These are phyloP conservation scores for Colletotrichum sublineola DNA, from an alignment of 2,329 filamentous ascomycete genomes.

Conservation along the genomic window DNA sequence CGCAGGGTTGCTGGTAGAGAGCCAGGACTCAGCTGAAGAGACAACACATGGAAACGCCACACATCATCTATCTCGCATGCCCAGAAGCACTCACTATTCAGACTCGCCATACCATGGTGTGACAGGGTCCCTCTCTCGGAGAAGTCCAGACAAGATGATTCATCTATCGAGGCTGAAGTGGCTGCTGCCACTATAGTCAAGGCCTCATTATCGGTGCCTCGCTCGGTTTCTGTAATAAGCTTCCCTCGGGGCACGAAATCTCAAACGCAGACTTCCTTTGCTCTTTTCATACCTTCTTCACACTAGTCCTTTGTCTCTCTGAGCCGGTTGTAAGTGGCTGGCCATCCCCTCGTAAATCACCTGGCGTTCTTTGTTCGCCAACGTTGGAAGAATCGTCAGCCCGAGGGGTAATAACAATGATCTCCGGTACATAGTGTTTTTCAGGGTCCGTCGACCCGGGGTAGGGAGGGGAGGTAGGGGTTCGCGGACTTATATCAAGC, in stretches of 20 bases:
- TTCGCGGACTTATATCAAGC: constrained; percentile 27
- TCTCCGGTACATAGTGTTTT: background rate
- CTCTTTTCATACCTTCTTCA: background rate
- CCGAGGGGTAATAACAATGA: constrained; percentile 6
- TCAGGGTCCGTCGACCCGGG: background rate
- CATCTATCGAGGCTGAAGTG: constrained; percentile 6
- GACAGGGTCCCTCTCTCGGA: background rate
- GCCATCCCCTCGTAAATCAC: constrained; percentile 18
- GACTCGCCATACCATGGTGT: constrained; percentile 7
- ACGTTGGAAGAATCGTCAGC: constrained; percentile 1
- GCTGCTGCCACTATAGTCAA: constrained; percentile 12
- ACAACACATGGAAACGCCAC: constrained; percentile 15
- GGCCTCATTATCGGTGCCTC: background rate
- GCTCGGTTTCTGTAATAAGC: background rate
- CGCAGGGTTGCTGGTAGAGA: background rate
- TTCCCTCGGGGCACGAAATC: background rate
- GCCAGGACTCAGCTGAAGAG: constrained; percentile 17
- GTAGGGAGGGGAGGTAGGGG: too few species aligned
- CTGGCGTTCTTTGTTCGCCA: constrained; percentile 28
- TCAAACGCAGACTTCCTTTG: constrained; percentile 31
- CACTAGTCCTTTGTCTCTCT: constrained; percentile 27
- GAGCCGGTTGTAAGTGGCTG: background rate
- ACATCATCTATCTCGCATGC: background rate
- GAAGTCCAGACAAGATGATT: constrained; percentile 8
- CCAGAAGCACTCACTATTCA: background rate